phyloP scores from a whole-genome alignment of 164 flowering plant species.

The Umbilicus rupestris region DNA sequence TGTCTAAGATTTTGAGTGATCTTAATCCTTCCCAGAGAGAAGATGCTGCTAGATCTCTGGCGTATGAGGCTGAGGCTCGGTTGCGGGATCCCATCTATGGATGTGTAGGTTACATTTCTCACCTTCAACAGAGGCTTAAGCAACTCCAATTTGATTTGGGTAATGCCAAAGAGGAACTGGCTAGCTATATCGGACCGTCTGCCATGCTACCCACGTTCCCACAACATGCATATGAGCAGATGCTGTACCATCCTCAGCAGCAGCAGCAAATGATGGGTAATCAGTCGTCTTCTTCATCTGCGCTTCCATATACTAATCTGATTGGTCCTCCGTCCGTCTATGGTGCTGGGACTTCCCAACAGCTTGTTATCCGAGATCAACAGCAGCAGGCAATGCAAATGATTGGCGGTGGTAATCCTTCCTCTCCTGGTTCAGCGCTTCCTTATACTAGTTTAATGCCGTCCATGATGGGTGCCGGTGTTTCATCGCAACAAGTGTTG shows the following conservation, averaged over 20 bases:
- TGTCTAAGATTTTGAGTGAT: conserved; percentile 5
- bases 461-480: neutral
- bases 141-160: neutral
- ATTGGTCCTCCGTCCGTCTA: neutral
- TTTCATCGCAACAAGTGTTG: neutral
- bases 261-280: neutral
- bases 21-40: neutral
- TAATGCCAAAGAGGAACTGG: conserved; percentile 2
- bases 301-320: neutral
- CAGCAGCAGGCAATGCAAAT: neutral
- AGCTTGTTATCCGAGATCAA: no score
- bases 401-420: conserved; percentile 1
- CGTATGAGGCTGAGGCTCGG: neutral
- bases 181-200: neutral
- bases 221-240: neutral
- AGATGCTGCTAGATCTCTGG: conserved; percentile 7
- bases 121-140: conserved; percentile 7
- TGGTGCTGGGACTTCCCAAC: neutral
- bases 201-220: neutral
- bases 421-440: neutral
- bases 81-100: conserved; percentile 5
- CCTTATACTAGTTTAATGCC: conserved; percentile 3
- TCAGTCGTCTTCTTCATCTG: neutral
- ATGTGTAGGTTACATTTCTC: neutral
- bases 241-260: conserved; percentile 1